Percentiles rank a stretch among this genome's conserved stretches.
phyloP scores from a whole-genome alignment of 2,329 filamentous ascomycete species.

The Capronia coronata region DNA sequence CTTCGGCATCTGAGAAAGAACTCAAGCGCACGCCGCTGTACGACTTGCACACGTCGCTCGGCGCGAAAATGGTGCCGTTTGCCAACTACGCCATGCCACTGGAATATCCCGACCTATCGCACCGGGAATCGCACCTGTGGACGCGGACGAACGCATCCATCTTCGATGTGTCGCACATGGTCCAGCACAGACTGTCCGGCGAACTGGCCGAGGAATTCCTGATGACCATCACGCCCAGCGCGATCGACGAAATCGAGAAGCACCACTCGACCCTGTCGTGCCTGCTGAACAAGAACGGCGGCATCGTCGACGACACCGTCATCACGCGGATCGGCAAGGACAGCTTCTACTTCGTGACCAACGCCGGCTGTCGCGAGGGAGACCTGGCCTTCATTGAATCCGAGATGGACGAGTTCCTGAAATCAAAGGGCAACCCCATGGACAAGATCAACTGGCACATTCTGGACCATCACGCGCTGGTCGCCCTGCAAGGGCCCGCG shows the following conservation, averaged over 20 bases:
- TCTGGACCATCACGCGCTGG: conserved; percentile 65
- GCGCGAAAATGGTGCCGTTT: conserved; percentile 95
- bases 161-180: conserved; percentile 96
- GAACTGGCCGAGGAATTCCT: conserved; percentile 75
- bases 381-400: conserved; percentile 69
- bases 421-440: conserved; percentile 43
- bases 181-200: conserved; percentile 77
- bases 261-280: conserved; percentile 78
- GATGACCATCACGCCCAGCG: conserved; percentile 73
- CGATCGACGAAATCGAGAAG: conserved; percentile 55
- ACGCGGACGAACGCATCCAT: conserved; percentile 81
- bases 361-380: conserved; percentile 85
- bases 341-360: conserved; percentile 87
- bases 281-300: conserved; percentile 75
- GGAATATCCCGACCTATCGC: conserved; percentile 70
- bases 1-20: conserved; percentile 5
- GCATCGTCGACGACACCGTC: conserved; percentile 91
- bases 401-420: conserved; percentile 58
- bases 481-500: conserved; percentile 84
- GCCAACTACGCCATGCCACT: conserved; percentile 90
- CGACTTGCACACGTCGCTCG: conserved; percentile 67
- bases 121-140: conserved; percentile 81
- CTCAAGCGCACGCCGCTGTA: conserved; percentile 61
- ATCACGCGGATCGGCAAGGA: conserved; percentile 71
- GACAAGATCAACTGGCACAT: conserved; percentile 61